A percentile compares a stretch with the other conserved stretches of the same genome.
Conservation (phyloP, 257 asterid species). For the Gentiana macrophylla region DNA sequence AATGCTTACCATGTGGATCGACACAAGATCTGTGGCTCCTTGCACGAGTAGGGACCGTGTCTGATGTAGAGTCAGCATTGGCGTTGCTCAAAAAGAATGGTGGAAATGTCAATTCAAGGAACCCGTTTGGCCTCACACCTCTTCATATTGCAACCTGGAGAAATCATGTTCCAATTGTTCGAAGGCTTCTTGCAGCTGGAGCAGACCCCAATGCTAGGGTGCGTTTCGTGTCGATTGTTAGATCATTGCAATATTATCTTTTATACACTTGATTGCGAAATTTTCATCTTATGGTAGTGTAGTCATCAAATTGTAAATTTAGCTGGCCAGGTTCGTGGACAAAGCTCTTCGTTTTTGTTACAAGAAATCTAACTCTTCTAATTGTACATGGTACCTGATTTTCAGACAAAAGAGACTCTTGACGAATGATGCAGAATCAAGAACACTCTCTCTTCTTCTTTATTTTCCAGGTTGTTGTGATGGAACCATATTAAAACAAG, state of each 20-base stretch:
- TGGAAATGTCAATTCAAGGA: conserved; percentile 72
- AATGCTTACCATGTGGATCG: conserved; percentile 23
- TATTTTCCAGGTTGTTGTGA: no score
- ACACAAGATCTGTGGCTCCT: conserved; percentile 69
- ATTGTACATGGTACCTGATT: neutral
- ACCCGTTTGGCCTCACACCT: conserved; percentile 71
- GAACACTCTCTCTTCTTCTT: no score
- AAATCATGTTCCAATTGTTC: conserved; percentile 73
- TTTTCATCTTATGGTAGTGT: conserved; percentile 18
- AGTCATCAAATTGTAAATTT: conserved; percentile 12
- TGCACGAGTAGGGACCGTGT: conserved; percentile 53
- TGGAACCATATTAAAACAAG: no score
- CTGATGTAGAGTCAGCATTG: conserved; percentile 62
- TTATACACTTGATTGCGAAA: conserved; percentile 15
- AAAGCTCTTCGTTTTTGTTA: neutral
- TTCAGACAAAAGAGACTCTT: no score
- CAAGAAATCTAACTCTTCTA: neutral
- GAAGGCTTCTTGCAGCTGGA: conserved; percentile 91
- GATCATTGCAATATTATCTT: conserved; percentile 20
- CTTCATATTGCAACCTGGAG: conserved; percentile 97
- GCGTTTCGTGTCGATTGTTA: conserved; percentile 22
- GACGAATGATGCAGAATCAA: no score
- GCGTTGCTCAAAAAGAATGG: conserved; percentile 64
- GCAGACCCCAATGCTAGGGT: conserved; percentile 99
- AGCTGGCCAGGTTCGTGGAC: conserved; percentile 3